Conservation (phyloP, 2,329 filamentous ascomycete species). For the Didymellaceae sp. region DNA sequence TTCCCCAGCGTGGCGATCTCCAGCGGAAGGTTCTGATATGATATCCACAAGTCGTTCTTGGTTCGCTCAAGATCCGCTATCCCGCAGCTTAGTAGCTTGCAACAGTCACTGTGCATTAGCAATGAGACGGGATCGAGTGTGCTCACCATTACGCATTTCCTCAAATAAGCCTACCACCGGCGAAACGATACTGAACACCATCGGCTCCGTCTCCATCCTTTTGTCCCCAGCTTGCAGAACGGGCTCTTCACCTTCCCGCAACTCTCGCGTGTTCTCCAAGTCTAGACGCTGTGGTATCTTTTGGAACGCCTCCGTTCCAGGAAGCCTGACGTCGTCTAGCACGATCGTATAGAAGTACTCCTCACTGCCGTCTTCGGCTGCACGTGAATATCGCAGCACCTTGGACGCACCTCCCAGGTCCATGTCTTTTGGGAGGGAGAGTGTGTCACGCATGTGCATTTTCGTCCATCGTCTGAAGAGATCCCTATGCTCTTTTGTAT, state of each 20-base stretch:
- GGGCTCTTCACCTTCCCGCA: conserved; percentile 10
- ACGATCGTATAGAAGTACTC: conserved; percentile 13
- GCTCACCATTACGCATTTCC: not conserved
- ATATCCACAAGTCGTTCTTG: not conserved
- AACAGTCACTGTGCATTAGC: not conserved
- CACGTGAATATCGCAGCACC: conserved; percentile 8
- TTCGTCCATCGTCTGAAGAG: conserved; percentile 13
- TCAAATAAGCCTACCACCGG: conserved; percentile 11
- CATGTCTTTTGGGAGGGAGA: conserved; percentile 1
- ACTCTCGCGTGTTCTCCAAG: conserved; percentile 14
- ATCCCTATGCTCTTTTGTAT: conserved; percentile 2
- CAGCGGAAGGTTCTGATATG: conserved; percentile 4
- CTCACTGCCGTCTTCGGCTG: not conserved
- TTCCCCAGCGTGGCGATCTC: not conserved
- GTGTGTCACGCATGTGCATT: conserved; percentile 10
- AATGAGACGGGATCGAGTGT: not conserved
- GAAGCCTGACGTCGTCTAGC: conserved; percentile 4
- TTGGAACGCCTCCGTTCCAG: not conserved
- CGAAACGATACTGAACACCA: conserved; percentile 11
- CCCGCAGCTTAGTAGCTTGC: not conserved
- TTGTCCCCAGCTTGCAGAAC: not conserved
- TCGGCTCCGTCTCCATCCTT: conserved; percentile 1
- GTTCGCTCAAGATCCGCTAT: not conserved
- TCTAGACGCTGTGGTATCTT: conserved; percentile 8
- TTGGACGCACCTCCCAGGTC: not conserved